A percentile compares a stretch with the other conserved stretches of the same genome.
These are phyloP conservation scores for Colletotrichum lindemuthianum DNA, from an alignment of 2,329 filamentous ascomycete genomes.

Conservation along the genomic window DNA sequence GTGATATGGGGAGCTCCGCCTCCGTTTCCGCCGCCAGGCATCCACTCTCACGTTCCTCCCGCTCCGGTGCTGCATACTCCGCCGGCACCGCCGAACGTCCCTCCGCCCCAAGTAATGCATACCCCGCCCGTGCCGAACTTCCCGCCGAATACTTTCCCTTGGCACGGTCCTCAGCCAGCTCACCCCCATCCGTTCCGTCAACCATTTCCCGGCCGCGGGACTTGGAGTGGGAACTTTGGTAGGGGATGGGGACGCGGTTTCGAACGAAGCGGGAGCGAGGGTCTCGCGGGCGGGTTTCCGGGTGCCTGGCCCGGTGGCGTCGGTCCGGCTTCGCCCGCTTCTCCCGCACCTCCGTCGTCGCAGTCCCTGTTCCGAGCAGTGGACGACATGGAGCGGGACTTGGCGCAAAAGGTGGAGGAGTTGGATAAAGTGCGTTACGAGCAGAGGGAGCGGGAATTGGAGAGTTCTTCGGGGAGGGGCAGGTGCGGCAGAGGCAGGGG, in stretches of 20 bases:
- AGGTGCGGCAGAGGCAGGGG: slow-evolving; percentile 32
- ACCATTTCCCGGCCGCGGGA: neutral
- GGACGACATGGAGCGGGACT: slow-evolving; percentile 14
- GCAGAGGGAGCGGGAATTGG: slow-evolving; percentile 24
- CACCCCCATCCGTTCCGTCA: neutral
- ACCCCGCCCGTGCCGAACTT: slow-evolving; percentile 1
- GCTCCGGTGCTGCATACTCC: slow-evolving; percentile 9
- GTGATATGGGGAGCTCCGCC: slow-evolving; percentile 16
- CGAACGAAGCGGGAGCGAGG: neutral
- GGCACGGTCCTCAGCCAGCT: slow-evolving; percentile 1
- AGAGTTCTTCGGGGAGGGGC: slow-evolving; percentile 11
- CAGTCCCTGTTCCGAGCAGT: slow-evolving; percentile 23
- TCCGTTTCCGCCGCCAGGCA: slow-evolving; percentile 17
- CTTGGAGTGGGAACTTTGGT: slow-evolving; percentile 26
- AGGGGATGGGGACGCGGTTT: slow-evolving; percentile 11
- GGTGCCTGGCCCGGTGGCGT: slow-evolving; percentile 16
- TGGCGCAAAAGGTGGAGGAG: slow-evolving; percentile 30
- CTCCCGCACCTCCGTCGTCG: slow-evolving; percentile 10
- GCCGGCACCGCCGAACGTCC: slow-evolving; percentile 3
- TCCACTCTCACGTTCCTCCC: slow-evolving; percentile 5
- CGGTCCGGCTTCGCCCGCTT: slow-evolving; percentile 1
- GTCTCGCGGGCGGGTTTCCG: slow-evolving; percentile 1
- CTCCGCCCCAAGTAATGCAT: neutral
- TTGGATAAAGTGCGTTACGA: slow-evolving; percentile 25
- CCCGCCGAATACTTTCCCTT: slow-evolving; percentile 3